Evolutionary conservation across 345 rosid species (phyloP), one percentile per base, ranked within the genome.

Genomic region (Eucalyptus sp.): DNA sequence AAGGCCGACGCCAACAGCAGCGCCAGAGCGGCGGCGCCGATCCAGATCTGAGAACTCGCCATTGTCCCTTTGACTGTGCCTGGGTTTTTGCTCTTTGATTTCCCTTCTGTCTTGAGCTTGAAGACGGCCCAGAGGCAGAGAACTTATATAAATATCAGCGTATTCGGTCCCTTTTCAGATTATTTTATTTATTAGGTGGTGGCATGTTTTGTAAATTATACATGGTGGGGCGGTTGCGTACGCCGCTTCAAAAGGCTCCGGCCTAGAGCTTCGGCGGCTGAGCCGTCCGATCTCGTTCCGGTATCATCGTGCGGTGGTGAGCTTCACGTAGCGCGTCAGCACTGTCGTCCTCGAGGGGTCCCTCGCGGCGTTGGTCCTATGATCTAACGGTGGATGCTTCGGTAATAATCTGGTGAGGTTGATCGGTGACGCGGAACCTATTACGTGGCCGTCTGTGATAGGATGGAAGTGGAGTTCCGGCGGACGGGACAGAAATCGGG

Each of bases 21-120:
- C 58, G 96, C 93, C 52, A 96, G 41, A 12, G 91, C 16, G 2
- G 90, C 95, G 1, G 93, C 24, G 4, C 95, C 94, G 27, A 93
- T 13, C 94, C 96, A 97, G 99, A 98, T 97, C 97, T 94, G 96
- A 91, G 92, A 90, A 88, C 89, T 92, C 91, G 88, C 93, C 96
- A 95, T 95, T 90, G 90, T 71, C 13, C 13, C 41, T 87, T 44
- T 44, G 15, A 76, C 81, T 33, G 41, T n/a, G 60, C 49, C 88
- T 25, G 64, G 24, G 87, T 33, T n/a, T n/a, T 86, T 24, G 50
- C 66, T 50, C 33, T 89, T 86, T 83, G 80, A 64, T 68, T 79
- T 54, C 79, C 33, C 37, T 41, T 60, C 43, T 37, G 9, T 76
- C 84, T 41, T 6, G 43, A 76, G 29, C 48, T 41, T 41, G 29